A percentile compares a stretch with the other conserved stretches of the same genome.
Conservation (phyloP, 1,284 basidiomycete species). For the Moesziomyces sp. region DNA sequence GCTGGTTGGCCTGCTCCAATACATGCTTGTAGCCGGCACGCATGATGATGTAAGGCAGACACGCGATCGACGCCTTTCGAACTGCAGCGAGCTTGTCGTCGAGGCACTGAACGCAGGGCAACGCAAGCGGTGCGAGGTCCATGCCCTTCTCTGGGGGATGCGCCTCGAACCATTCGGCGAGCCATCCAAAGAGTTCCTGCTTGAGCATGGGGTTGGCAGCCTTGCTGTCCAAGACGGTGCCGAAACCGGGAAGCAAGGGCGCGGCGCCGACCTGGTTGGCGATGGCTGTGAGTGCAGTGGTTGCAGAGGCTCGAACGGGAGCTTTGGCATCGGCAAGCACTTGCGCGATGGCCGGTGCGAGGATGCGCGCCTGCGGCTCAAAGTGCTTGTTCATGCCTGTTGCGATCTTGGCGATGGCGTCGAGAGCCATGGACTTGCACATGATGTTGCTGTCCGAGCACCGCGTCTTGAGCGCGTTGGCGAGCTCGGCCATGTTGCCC, state of each 20-base stretch:
- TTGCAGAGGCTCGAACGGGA: conserved; percentile 81
- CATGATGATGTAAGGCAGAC: conserved; percentile 82
- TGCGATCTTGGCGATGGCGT: conserved; percentile 88
- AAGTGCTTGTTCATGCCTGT: conserved; percentile 94
- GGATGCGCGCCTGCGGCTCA: conserved; percentile 84
- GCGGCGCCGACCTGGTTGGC: conserved; percentile 86
- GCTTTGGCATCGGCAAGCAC: conserved; percentile 94
- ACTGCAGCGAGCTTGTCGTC: conserved; percentile 94
- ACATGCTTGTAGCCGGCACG: conserved; percentile 86
- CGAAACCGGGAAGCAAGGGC: conserved; percentile 80
- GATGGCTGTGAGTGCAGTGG: conserved; percentile 83
- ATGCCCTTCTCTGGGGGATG: conserved; percentile 71
- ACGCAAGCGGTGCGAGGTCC: conserved; percentile 81
- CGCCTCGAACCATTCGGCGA: conserved; percentile 81
- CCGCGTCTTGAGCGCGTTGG: conserved; percentile 85
- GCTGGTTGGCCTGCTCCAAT: conserved; percentile 82
- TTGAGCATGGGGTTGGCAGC: conserved; percentile 88
- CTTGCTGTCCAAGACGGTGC: conserved; percentile 78
- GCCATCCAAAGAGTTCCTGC: conserved; percentile 84
- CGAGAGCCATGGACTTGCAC: conserved; percentile 88
- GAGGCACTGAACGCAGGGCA: conserved; percentile 80
- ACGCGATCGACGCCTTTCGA: conserved; percentile 85
- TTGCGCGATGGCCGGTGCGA: conserved; percentile 80
- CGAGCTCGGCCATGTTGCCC: conserved; percentile 85
- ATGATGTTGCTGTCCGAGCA: conserved; percentile 93